Evolutionary conservation across 768 basidiomycete genomes (phyloP).

Genomic region (Tricholoma terreum): DNA sequence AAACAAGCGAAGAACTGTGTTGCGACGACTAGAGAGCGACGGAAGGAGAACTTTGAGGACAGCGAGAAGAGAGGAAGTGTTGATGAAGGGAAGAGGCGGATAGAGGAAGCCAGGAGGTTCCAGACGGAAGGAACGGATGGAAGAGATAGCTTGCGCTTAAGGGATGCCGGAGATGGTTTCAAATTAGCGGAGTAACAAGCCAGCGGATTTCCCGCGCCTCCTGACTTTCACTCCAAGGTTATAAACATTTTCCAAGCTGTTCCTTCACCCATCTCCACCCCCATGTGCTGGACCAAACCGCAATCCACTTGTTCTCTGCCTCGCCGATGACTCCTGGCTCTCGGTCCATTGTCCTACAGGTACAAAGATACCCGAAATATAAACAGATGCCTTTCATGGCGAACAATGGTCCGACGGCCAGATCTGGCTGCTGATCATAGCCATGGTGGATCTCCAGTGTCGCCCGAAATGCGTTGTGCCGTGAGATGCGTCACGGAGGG

Average conservation of each 20-base stretch:
- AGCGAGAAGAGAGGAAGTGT: conserved; percentile 22
- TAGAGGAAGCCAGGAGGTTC: conserved; percentile 13
- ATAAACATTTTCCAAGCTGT: conserved; percentile 12
- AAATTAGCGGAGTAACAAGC: conserved; percentile 37
- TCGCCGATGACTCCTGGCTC: neutral
- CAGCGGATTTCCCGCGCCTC: conserved; percentile 35
- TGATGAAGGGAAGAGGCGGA: conserved; percentile 8
- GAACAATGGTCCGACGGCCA: conserved; percentile 28
- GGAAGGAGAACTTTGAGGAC: conserved; percentile 32
- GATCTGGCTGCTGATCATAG: conserved; percentile 1
- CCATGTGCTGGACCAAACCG: neutral
- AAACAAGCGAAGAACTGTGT: conserved; percentile 32
- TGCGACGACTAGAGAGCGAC: conserved; percentile 40
- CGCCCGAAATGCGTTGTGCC: conserved; percentile 9
- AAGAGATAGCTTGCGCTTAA: conserved; percentile 5
- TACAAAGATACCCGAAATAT: conserved; percentile 6
- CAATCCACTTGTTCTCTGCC: neutral
- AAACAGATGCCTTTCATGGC: conserved; percentile 14
- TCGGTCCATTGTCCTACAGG: conserved; percentile 21
- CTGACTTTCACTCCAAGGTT: conserved; percentile 14
- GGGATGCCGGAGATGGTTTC: conserved; percentile 22
- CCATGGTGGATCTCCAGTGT: conserved; percentile 9
- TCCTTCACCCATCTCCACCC: conserved; percentile 1
- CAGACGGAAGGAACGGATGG: conserved; percentile 12
- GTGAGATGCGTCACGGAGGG: conserved; percentile 11